A percentile compares a stretch with the other conserved stretches of the same genome.
Evolutionary conservation across 179 eudicot genomes (phyloP).

Genomic region (Spinacia oleracea): DNA sequence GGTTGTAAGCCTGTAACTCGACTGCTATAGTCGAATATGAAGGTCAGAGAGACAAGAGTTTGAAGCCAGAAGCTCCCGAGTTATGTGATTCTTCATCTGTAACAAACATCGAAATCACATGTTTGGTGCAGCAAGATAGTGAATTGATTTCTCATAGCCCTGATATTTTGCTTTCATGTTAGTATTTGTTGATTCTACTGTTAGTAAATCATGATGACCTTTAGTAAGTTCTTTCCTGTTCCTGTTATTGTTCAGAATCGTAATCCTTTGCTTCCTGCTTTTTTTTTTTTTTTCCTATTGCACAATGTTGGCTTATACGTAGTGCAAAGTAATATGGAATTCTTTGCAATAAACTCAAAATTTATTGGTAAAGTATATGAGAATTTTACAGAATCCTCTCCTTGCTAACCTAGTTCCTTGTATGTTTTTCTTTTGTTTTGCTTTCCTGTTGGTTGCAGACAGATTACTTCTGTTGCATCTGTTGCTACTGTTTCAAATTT

Average conservation of each 20-base stretch:
- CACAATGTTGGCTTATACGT: background rate
- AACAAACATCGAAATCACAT: constrained; percentile 24
- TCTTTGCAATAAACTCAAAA: background rate
- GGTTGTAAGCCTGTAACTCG: background rate
- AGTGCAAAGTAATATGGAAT: background rate
- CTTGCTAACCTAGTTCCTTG: too few species aligned
- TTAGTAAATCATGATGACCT: background rate
- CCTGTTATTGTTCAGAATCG: background rate
- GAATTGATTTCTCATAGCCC: constrained; percentile 6
- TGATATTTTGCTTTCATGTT: background rate
- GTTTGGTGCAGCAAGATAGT: constrained; percentile 30
- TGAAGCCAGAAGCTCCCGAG: constrained; percentile 46
- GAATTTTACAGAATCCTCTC: too few species aligned
- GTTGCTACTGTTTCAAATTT: too few species aligned
- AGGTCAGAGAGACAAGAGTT: constrained; percentile 12
- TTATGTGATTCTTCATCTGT: constrained; percentile 15
- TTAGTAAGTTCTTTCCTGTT: background rate
- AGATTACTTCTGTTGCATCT: too few species aligned
- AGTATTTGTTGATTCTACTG: background rate
- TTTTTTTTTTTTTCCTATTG: background rate
- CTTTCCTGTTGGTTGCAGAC: too few species aligned
- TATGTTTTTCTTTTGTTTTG: too few species aligned
- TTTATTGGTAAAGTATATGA: too few species aligned
- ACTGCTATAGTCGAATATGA: constrained; percentile 1
- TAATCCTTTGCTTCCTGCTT: background rate